Evolutionary conservation across 2,329 filamentous ascomycete genomes (phyloP).

Genomic region (Exophiala oligosperma): DNA sequence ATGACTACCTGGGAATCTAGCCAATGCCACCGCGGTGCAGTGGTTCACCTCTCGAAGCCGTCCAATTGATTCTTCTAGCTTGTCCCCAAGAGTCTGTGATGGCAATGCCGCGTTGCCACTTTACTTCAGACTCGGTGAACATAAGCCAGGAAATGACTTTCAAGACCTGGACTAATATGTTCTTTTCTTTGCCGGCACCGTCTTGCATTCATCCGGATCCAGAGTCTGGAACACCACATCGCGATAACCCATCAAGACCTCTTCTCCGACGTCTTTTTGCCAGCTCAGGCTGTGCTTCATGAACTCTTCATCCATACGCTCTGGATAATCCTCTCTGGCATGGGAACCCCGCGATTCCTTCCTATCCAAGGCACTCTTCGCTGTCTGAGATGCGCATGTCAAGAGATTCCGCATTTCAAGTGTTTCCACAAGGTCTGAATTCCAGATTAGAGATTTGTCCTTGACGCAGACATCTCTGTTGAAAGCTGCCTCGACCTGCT

Average conservation of each 20-base stretch:
- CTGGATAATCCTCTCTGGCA: conserved; percentile 93
- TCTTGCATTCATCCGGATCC: conserved; percentile 94
- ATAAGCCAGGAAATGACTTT: background rate
- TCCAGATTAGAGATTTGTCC: conserved; percentile 97
- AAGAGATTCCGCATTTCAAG: conserved; percentile 92
- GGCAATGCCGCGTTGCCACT: no score
- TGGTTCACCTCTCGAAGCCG: no score
- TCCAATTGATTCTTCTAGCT: no score
- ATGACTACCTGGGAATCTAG: no score
- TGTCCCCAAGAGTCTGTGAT: no score
- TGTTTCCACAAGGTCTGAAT: conserved; percentile 89
- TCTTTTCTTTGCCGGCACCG: conserved; percentile 91
- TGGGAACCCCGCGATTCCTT: conserved; percentile 98
- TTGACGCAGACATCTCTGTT: conserved; percentile 74
- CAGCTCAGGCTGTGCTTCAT: conserved; percentile 99
- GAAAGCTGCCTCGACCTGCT: conserved; percentile 73
- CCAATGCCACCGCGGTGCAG: no score
- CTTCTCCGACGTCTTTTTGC: conserved; percentile 89
- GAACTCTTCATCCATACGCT: conserved; percentile 96
- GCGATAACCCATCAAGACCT: conserved; percentile 84
- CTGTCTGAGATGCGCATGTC: conserved; percentile 93
- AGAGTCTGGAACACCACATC: conserved; percentile 78
- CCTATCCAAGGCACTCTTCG: conserved; percentile 82
- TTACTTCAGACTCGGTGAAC: background rate
- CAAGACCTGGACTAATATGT: conserved; percentile 42